Percentiles rank a stretch among this genome's conserved stretches.
Evolutionary conservation across 1,139 yeast species (phyloP).

Genomic region (Scheffersomyces lignicola): DNA sequence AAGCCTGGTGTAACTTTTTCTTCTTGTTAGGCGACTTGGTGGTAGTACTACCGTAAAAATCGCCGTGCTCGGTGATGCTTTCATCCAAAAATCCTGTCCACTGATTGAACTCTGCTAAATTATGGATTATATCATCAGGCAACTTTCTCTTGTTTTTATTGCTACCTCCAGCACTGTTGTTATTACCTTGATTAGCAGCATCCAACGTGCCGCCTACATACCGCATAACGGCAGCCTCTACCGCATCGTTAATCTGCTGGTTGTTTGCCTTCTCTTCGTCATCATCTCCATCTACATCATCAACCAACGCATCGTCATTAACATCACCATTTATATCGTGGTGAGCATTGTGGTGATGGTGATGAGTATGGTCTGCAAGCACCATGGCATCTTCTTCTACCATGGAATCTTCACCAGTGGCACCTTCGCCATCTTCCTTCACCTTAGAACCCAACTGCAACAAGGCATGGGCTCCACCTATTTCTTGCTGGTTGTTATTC

Average conservation of each 20-base stretch:
- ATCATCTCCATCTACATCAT: conserved; percentile 20
- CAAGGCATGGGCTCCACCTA: conserved; percentile 50
- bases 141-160: conserved; percentile 15
- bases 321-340: conserved; percentile 7
- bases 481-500: conserved; percentile 35
- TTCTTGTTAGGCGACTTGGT: conserved; percentile 11
- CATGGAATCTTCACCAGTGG: conserved; percentile 9
- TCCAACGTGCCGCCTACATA: conserved; percentile 64
- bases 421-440: conserved; percentile 19
- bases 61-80: conserved; percentile 21
- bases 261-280: conserved; percentile 29
- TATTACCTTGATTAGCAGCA: conserved; percentile 7
- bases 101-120: conserved; percentile 48
- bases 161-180: conserved; percentile 12
- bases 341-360: conserved; percentile 6
- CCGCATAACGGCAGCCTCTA: conserved; percentile 74
- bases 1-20: conserved; percentile 13
- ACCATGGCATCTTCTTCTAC: conserved; percentile 7
- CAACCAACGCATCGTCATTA: conserved; percentile 7
- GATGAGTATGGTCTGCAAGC: conserved; percentile 6
- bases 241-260: conserved; percentile 52
- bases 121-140: conserved; percentile 10
- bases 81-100: conserved; percentile 57
- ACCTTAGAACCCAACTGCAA: conserved; percentile 40
- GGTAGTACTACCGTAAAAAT: conserved; percentile 7